A percentile compares a stretch with the other conserved stretches of the same genome.
Evolutionary conservation across 2,329 filamentous ascomycete genomes (phyloP).

Genomic region (Pseudomassariella vexata): DNA sequence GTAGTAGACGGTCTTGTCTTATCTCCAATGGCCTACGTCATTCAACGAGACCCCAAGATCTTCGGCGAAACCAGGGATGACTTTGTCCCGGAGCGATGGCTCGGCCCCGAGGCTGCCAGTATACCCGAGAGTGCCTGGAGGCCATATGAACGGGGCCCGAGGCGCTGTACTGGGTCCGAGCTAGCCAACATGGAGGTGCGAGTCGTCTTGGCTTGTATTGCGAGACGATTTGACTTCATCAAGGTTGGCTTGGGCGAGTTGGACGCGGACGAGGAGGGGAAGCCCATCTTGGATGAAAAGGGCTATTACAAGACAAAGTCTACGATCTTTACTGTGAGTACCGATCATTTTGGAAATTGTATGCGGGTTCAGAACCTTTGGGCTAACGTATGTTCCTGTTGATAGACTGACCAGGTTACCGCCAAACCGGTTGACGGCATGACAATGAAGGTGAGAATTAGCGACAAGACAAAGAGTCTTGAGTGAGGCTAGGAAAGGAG

Average conservation of each 20-base stretch:
- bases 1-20: conserved; percentile 12
- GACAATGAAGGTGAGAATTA: conserved; percentile 1
- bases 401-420: conserved; percentile 3
- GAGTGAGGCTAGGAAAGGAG: no score
- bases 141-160: conserved; percentile 15
- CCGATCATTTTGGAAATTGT: not conserved
- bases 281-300: conserved; percentile 4
- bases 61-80: conserved; percentile 15
- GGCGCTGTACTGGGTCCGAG: conserved; percentile 5
- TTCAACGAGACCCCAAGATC: conserved; percentile 14
- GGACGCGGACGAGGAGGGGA: conserved; percentile 1
- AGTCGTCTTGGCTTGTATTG: conserved; percentile 6
- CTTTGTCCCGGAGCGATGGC: conserved; percentile 23
- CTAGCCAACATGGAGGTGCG: conserved; percentile 7
- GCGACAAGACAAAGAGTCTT: conserved; percentile 1
- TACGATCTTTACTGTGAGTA: conserved; percentile 5
- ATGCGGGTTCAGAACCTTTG: not conserved
- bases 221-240: conserved; percentile 6
- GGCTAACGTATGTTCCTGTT: not conserved
- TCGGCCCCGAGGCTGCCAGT: conserved; percentile 3
- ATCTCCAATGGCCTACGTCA: conserved; percentile 11
- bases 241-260: conserved; percentile 5
- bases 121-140: conserved; percentile 33
- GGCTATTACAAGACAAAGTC: conserved; percentile 6
- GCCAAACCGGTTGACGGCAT: conserved; percentile 5